Base-by-base conservation (phyloP, 192 early-diverging fungal genomes). In the Backusella morwellensis region DNA sequence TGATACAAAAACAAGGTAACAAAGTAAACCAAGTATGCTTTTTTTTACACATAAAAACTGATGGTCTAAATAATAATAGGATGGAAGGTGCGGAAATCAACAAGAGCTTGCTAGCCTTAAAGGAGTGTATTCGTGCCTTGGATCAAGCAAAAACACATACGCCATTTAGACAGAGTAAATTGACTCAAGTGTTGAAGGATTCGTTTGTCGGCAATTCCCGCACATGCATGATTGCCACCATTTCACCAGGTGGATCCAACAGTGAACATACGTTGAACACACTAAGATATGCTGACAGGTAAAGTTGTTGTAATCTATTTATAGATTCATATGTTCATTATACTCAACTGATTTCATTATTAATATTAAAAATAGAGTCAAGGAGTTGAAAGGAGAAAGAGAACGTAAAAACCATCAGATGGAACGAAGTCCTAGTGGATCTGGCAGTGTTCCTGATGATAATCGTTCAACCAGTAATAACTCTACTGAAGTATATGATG, bases 51-150 rank as follows among this genome's bases (percentile, higher is more conserved):
- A 26, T 59, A 23, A 3, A n/a, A 52, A 52, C 7, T 26, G 26
- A 26, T 14, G 2, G 21, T n/a, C 15, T 40, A 9, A 40, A 9
- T 54, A 50, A 26, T 29, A 34, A 23, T 80, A 91, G 95, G 78
- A 96, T 97, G 96, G 97, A 99, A 80, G 98, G 97, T 6, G 94
- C 97, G 0, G 97, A 99, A 84, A 99, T 99, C 87, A 99, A 99
- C 87, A 98, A 98, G 85, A 96, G 95, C 78, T 87, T 99, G 74
- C 85, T 99, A 66, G 98, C 97, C 0, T 83, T 99, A 74, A 98
- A 99, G 80, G 97, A 98, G 77, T 98, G 97, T 76, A 99, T 99
- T 84, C 93, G 97, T 72, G 96, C 98, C 4, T 83, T 98, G 59
- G 98, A 98, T 78, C 91, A 96, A 78, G 94, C 93, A 75, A 97